Base-by-base conservation (phyloP, 495 filamentous ascomycete species). In the Podospora tetraspora region DNA sequence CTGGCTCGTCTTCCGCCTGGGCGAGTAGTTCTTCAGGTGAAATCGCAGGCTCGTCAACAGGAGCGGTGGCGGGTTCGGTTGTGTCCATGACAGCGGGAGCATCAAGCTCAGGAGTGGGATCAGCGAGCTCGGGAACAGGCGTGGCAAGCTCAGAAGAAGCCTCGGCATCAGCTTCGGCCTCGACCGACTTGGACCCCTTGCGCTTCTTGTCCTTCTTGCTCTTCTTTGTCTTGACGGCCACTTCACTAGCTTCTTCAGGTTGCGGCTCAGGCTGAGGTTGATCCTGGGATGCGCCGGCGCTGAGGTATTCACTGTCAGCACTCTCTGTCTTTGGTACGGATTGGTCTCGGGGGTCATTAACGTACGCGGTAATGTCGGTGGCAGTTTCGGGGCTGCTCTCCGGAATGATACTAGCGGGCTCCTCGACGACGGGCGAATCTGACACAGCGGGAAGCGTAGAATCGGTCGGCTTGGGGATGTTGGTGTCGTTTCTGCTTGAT, bases 181-280 rank as follows among this genome's bases (percentile, higher is more conserved):
- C 63, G 16, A 56, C 72, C 68, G 34, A 66, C 70, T 63, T 71
- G 67, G 29, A 29, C 1, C 60, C 60, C 60, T 62, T 71, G 52
- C 27, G 22, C 60, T 67, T 67, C 61, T 70, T 70, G 19, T 69
- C 69, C 66, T 76, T 77, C 70, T 70, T 75, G 27, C 71, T 70
- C 67, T 62, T 69, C 63, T 72, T 68, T 13, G 66, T 68, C 66
- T 66, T 66, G 30, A 59, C 27, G 22, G 32, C n/a, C n/a, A 24
- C 7, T 16, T 52, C 52, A 4, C 23, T 11, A 9, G 23, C 12
- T 10, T 57, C 52, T 19, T n/a, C 60, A 62, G 27, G 16, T 11
- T 62, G 23, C 13, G 25, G 2, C 5, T 27, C 24, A 32, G 60
- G 27, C 25, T 65, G 43, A 52, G 43, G 19, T n/a, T 52, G 19